Evolutionary conservation across 352 stramenopile genomes (phyloP).

Genomic region (Phytophthora nicotianae): DNA sequence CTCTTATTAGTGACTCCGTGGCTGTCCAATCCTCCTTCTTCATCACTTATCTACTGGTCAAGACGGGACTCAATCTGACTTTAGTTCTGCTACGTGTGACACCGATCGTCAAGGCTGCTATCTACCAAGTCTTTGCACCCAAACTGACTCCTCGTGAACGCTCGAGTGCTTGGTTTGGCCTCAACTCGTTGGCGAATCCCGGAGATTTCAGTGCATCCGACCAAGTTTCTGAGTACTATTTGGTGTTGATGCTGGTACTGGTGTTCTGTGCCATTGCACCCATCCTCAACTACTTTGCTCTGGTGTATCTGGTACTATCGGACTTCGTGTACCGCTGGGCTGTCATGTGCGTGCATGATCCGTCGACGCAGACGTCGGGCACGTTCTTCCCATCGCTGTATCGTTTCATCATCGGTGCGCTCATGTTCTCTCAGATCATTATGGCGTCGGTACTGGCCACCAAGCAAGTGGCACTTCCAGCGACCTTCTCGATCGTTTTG

Average conservation of each 20-base stretch:
- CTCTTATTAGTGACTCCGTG: constrained; percentile 62
- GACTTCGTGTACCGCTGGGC: constrained; percentile 81
- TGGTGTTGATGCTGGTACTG: constrained; percentile 78
- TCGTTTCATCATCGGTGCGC: constrained; percentile 75
- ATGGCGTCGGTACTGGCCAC: constrained; percentile 76
- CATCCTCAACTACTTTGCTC: constrained; percentile 82
- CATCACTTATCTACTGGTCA: constrained; percentile 80
- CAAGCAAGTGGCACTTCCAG: constrained; percentile 69
- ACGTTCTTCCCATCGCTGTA: constrained; percentile 84
- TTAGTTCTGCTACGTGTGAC: constrained; percentile 75
- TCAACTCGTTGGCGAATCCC: constrained; percentile 60
- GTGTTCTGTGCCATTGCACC: constrained; percentile 78
- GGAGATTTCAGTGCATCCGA: constrained; percentile 68
- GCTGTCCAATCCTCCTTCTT: constrained; percentile 84
- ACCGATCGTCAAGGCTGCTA: constrained; percentile 74
- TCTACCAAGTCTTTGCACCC: constrained; percentile 76
- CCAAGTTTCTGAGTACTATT: constrained; percentile 67
- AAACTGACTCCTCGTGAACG: constrained; percentile 84
- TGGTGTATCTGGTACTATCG: constrained; percentile 70
- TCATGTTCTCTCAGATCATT: constrained; percentile 83
- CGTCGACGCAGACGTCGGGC: constrained; percentile 67
- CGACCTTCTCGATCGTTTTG: constrained; percentile 65
- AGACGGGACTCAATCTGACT: constrained; percentile 70
- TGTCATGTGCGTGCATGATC: constrained; percentile 74
- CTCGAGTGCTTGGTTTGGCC: constrained; percentile 68